A percentile compares a stretch with the other conserved stretches of the same genome.
Conservation (phyloP, 1,284 basidiomycete genomes). For the Ustilago vetiveriae region DNA sequence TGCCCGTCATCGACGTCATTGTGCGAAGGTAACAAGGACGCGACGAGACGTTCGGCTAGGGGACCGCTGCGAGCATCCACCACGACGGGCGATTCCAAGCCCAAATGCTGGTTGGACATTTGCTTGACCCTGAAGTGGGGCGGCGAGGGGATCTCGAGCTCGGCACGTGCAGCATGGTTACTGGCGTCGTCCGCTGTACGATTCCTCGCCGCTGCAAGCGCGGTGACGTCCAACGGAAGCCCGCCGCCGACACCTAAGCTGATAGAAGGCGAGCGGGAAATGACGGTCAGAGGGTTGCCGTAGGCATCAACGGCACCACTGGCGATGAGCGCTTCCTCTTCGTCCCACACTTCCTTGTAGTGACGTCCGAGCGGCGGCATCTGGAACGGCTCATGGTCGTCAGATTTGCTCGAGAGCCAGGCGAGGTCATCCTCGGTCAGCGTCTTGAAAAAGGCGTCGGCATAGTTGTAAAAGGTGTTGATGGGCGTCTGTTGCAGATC, state of each 20-base stretch:
- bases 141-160: constrained; percentile 47
- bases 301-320: constrained; percentile 40
- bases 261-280: constrained; percentile 32
- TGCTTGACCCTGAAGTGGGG: constrained; percentile 45
- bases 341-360: constrained; percentile 88
- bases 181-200: constrained; percentile 13
- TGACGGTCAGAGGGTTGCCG: constrained; percentile 26
- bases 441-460: constrained; percentile 65
- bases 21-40: constrained; percentile 46
- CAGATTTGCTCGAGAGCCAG: constrained; percentile 69
- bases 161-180: constrained; percentile 6
- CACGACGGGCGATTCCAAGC: constrained; percentile 37
- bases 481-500: constrained; percentile 63
- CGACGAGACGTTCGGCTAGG: constrained; percentile 54
- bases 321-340: constrained; percentile 76
- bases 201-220: constrained; percentile 17
- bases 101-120: constrained; percentile 56
- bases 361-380: constrained; percentile 87
- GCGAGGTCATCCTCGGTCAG: constrained; percentile 66
- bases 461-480: constrained; percentile 61
- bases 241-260: constrained; percentile 30
- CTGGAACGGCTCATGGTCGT: constrained; percentile 84
- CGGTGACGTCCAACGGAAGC: constrained; percentile 27
- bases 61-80: constrained; percentile 60
- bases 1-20: constrained; percentile 7